Evolutionary conservation across 2,329 filamentous ascomycete genomes (phyloP).

Genomic region (Fusarium sp.): DNA sequence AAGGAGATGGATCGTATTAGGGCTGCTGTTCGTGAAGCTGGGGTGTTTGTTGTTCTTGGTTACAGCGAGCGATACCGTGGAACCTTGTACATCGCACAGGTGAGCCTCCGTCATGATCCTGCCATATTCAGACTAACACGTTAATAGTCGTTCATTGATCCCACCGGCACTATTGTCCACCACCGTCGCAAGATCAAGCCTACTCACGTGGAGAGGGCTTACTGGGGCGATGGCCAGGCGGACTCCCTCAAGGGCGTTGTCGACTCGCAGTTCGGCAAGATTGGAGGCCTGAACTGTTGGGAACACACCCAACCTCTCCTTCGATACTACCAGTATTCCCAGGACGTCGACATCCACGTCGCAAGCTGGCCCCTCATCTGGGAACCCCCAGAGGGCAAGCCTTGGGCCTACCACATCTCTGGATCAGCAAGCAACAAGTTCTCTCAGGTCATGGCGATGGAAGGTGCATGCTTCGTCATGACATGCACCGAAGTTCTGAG

Average conservation of each 20-base stretch:
- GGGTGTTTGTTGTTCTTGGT: constrained; percentile 57
- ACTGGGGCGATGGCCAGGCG: constrained; percentile 60
- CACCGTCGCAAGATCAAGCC: constrained; percentile 64
- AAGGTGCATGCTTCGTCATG: constrained; percentile 66
- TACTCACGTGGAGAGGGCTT: constrained; percentile 62
- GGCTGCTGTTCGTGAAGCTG: constrained; percentile 59
- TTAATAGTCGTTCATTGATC: constrained; percentile 54
- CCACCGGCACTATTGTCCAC: constrained; percentile 53
- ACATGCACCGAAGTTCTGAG: constrained; percentile 63
- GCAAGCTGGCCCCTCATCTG: constrained; percentile 57
- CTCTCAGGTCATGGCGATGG: constrained; percentile 67
- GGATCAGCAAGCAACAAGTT: constrained; percentile 47
- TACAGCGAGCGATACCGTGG: constrained; percentile 55
- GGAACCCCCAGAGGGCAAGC: constrained; percentile 47
- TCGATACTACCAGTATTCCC: constrained; percentile 58
- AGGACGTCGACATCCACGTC: constrained; percentile 60
- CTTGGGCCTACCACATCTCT: constrained; percentile 43
- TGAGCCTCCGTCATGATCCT: not conserved
- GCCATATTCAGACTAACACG: not conserved
- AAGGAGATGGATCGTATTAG: constrained; percentile 58
- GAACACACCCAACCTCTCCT: constrained; percentile 63
- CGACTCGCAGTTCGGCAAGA: constrained; percentile 51
- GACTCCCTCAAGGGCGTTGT: constrained; percentile 55
- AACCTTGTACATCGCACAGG: constrained; percentile 56
- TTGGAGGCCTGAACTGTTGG: constrained; percentile 61